Base-by-base conservation (phyloP, 495 filamentous ascomycete genomes). In the Penicillium atrosanguineum region DNA sequence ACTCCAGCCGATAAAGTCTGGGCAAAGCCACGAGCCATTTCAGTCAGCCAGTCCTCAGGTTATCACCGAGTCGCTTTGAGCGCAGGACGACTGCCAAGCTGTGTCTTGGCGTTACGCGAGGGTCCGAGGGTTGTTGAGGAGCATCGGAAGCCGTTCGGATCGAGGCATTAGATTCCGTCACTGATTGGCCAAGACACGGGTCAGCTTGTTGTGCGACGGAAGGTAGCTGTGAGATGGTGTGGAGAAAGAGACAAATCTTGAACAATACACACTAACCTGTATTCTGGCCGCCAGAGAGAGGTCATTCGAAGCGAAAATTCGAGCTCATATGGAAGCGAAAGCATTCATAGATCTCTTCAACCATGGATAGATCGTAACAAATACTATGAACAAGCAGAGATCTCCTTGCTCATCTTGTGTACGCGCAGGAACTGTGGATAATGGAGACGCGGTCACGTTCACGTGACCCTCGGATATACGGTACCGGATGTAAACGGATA, bases 401-500 rank as follows among this genome's bases (percentile, higher is more conserved):
- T 34, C 31, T 15, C 9, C 9, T 31, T 12, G 23, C 5, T 23
- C 23, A 2, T 2, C 23, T 23, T 23, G 23, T 23, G 2, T 2
- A 23, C 5, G 23, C 23, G 31, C 7, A 31, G 11, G 7, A 12
- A 1, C 28, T 31, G 31, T 14, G 12, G 12, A 34, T 34, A 15
- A 34, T 12, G 8, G 11, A 49, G 50, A 40, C n/a, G n/a, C n/a
- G 20, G 38, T 7, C 14, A 1, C 1, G 11, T 0, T 29, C 60
- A 63, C 50, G 61, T 63, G 61, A 62, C 46, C 7, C 6, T 25
- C 12, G 38, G 38, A 40, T 40, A 40, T 21, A 34, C 31, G 9
- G 1, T 4, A 3, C 36, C 61, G 61, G 61, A 63, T 63, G 58
- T 63, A 57, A 31, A 45, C 58, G 58, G 57, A 52, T 46, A 19